Evolutionary conservation across 202 grass and related monocot species (phyloP).

Genomic region (Panicum virgatum): DNA sequence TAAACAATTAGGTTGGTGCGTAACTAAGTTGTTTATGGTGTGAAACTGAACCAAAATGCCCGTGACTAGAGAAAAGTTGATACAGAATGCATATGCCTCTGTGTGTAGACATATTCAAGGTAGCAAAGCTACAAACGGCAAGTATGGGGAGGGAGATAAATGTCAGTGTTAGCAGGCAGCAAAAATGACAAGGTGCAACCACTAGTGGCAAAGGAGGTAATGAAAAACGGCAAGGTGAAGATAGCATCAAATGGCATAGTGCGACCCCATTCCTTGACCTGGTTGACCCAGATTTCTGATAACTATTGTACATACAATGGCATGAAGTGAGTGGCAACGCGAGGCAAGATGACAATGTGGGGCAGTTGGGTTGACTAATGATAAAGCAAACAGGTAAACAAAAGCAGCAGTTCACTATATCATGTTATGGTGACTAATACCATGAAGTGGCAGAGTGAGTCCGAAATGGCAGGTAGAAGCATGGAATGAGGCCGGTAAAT

Average conservation of each 20-base stretch:
- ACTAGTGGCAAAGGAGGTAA: not conserved
- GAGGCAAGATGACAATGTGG: not conserved
- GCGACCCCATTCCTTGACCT: not conserved
- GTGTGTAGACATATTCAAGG: not conserved
- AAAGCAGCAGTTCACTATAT: not conserved
- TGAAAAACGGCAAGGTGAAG: not conserved
- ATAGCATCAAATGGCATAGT: not conserved
- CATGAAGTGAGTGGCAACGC: not conserved
- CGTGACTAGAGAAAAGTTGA: not conserved
- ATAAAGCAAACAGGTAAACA: not conserved
- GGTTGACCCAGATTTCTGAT: not conserved
- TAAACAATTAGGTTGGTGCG: not conserved
- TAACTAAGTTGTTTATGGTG: not conserved
- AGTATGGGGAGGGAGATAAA: not conserved
- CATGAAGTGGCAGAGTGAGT: not conserved
- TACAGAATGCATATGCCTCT: not conserved
- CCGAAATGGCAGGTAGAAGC: not conserved
- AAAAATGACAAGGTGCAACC: not conserved
- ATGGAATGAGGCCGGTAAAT: not conserved
- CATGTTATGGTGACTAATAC: not conserved
- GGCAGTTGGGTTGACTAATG: not conserved
- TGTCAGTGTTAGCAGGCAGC: not conserved
- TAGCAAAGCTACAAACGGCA: not conserved
- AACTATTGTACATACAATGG: not conserved
- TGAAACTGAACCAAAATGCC: not conserved